A percentile compares a stretch with the other conserved stretches of the same genome.
Evolutionary conservation across 768 basidiomycete genomes (phyloP).

Genomic region (Pleurotus salmoneostramineus): DNA sequence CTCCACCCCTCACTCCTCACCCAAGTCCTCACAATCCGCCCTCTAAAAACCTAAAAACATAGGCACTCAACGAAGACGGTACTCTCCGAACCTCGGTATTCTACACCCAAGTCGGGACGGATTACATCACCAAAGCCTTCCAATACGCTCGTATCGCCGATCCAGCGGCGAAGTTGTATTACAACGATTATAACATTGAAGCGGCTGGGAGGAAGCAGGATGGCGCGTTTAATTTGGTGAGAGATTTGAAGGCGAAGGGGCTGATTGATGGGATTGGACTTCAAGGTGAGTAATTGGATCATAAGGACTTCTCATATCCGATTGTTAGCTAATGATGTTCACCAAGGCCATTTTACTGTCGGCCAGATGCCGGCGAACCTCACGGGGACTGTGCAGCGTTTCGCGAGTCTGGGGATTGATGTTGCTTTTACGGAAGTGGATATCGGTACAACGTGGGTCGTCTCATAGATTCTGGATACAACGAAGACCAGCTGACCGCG

Average conservation of each 20-base stretch:
- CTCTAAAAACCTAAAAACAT: constrained; percentile 15
- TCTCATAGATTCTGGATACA: no score
- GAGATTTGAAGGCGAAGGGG: constrained; percentile 29
- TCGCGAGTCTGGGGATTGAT: constrained; percentile 43
- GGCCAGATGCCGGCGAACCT: constrained; percentile 35
- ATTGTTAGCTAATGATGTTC: no score
- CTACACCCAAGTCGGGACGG: constrained; percentile 30
- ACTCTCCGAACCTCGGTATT: constrained; percentile 41
- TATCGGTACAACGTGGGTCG: constrained; percentile 32
- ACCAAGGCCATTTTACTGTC: constrained; percentile 41
- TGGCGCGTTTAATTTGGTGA: constrained; percentile 37
- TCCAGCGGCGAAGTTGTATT: constrained; percentile 41
- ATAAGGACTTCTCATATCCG: no score
- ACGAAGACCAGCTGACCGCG: no score
- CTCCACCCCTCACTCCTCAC: no score
- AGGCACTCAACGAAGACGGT: constrained; percentile 49
- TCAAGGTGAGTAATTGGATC: constrained; percentile 20
- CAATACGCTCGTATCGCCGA: constrained; percentile 39
- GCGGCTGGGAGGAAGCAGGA: constrained; percentile 34
- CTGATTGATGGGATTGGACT: constrained; percentile 41
- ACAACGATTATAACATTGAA: constrained; percentile 26
- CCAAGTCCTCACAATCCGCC: neutral
- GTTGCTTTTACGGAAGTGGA: constrained; percentile 49
- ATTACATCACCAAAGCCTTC: constrained; percentile 39
- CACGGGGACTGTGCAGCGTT: constrained; percentile 28